Percentiles rank a stretch among this genome's conserved stretches.
Evolutionary conservation across 2,329 filamentous ascomycete genomes (phyloP).

Genomic region (Penicillium concentricum): DNA sequence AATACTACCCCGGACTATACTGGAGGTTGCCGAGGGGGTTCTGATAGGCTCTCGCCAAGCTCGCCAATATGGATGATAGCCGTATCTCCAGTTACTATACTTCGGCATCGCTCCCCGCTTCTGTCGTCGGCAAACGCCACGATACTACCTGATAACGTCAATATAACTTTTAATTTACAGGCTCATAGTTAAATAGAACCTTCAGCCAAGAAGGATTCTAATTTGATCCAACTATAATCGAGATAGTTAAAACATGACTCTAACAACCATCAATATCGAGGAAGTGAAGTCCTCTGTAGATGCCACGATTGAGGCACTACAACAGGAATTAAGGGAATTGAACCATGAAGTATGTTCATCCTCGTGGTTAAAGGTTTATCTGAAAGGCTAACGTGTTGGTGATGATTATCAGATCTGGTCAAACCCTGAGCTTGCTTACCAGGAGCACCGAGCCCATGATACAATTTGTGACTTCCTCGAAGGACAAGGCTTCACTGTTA

Average conservation of each 20-base stretch:
- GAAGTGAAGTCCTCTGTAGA: slow-evolving; percentile 27
- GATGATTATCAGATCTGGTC: slow-evolving; percentile 38
- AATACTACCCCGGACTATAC: too few species aligned
- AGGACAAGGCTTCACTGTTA: slow-evolving; percentile 48
- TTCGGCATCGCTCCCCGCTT: too few species aligned
- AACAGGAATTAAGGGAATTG: slow-evolving; percentile 25
- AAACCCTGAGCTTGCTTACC: slow-evolving; percentile 54
- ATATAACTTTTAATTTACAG: too few species aligned
- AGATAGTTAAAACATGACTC: slow-evolving; percentile 10
- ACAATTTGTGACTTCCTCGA: slow-evolving; percentile 49
- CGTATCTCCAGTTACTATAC: too few species aligned
- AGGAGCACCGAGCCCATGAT: slow-evolving; percentile 55
- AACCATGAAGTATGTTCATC: slow-evolving; percentile 24
- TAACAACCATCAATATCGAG: slow-evolving; percentile 10
- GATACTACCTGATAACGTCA: too few species aligned
- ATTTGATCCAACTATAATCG: not conserved
- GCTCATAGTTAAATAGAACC: not conserved
- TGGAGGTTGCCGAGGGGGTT: too few species aligned
- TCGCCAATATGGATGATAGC: too few species aligned
- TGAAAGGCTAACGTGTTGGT: not conserved
- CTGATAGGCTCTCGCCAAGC: too few species aligned
- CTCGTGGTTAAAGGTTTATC: not conserved
- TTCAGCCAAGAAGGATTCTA: slow-evolving; percentile 23
- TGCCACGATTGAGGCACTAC: slow-evolving; percentile 15
- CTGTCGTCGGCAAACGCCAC: too few species aligned